Conservation (phyloP, 768 basidiomycete genomes). For the Dentipellis fragilis region DNA sequence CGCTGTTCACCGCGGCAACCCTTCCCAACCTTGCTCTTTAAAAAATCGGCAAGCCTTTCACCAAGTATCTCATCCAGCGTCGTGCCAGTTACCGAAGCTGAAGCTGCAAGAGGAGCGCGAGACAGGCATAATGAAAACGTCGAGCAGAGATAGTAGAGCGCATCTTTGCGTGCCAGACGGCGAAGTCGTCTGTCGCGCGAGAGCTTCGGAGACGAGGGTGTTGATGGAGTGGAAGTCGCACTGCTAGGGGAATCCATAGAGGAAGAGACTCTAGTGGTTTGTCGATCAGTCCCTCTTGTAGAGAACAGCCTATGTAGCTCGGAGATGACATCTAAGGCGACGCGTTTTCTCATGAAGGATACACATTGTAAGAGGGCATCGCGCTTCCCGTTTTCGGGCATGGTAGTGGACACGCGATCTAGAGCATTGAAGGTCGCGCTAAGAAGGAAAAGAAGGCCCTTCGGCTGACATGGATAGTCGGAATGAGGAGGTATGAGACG, state of each 20-base stretch:
- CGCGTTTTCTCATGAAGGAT: not conserved
- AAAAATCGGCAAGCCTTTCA: not conserved
- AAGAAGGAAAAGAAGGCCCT: not conserved
- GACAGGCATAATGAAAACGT: conserved; percentile 1
- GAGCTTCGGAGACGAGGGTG: not conserved
- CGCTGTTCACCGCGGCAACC: not conserved
- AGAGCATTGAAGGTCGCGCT: not conserved
- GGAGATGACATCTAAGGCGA: not conserved
- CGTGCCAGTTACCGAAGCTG: not conserved
- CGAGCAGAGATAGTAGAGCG: conserved; percentile 6
- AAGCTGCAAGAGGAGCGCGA: not conserved
- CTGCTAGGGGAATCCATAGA: not conserved
- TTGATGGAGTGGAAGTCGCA: not conserved
- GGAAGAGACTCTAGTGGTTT: not conserved
- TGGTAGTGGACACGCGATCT: no score
- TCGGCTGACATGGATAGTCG: not conserved
- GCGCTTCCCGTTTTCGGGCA: not conserved
- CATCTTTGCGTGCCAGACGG: conserved; percentile 10
- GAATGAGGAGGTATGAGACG: not conserved
- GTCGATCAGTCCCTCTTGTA: not conserved
- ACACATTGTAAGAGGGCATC: not conserved
- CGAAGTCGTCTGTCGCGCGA: conserved; percentile 1
- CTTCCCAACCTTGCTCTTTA: not conserved
- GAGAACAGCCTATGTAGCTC: not conserved
- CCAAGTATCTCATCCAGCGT: not conserved